Conservation (phyloP, 768 basidiomycete species). For the Suillus ampliporus region DNA sequence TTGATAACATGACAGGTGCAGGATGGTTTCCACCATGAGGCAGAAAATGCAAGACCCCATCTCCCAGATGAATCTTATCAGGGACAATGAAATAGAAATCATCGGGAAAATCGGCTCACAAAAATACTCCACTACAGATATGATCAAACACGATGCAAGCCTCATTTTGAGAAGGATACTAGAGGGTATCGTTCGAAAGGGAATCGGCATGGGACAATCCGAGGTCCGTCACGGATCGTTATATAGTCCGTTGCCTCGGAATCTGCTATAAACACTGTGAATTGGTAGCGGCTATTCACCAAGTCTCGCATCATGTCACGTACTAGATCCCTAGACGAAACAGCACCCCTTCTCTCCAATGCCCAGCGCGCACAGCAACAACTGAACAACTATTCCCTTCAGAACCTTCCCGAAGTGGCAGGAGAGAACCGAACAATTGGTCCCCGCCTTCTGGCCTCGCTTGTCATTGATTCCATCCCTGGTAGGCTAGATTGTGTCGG, state of each 20-base stretch:
- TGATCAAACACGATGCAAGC: slow-evolving; percentile 37
- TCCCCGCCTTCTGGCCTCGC: slow-evolving; percentile 47
- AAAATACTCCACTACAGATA: slow-evolving; percentile 10
- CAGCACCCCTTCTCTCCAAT: slow-evolving; percentile 33
- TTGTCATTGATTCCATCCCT: slow-evolving; percentile 63
- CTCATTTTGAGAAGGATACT: slow-evolving; percentile 24
- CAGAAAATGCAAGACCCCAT: slow-evolving; percentile 17
- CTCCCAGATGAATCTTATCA: slow-evolving; percentile 16
- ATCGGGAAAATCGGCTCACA: slow-evolving; percentile 11
- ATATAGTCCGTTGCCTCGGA: slow-evolving; percentile 17
- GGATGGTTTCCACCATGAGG: slow-evolving; percentile 57
- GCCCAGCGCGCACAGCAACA: slow-evolving; percentile 14
- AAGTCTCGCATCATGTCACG: slow-evolving; percentile 19
- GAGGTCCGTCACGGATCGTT: slow-evolving; percentile 8
- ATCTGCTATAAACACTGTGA: slow-evolving; percentile 22
- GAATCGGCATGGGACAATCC: slow-evolving; percentile 12
- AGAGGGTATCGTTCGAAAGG: slow-evolving; percentile 19
- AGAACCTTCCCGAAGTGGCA: slow-evolving; percentile 36
- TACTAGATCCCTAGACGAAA: slow-evolving; percentile 32
- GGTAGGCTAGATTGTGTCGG: slow-evolving; percentile 42
- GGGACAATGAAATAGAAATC: slow-evolving; percentile 12
- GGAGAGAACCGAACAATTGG: slow-evolving; percentile 24
- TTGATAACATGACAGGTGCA: slow-evolving; percentile 19
- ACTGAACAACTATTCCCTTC: slow-evolving; percentile 18
- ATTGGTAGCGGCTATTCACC: not conserved